Conservation (phyloP, 192 early-diverging fungal species). For the Entophlyctis luteolus region DNA sequence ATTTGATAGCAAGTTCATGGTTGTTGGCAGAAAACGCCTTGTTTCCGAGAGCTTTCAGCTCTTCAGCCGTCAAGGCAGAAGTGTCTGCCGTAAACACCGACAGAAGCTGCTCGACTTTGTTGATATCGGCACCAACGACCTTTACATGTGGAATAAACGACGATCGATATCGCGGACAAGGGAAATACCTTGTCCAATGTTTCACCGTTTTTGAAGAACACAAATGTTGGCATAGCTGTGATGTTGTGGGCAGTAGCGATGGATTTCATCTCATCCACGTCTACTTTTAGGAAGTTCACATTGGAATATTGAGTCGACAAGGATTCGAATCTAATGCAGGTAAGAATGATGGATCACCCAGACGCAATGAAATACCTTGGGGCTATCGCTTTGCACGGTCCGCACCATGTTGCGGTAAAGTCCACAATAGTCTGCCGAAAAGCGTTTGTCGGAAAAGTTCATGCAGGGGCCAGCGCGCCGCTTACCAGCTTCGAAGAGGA, state of each 20-base stretch:
- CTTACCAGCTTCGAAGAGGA: neutral
- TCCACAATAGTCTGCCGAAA: slow-evolving; percentile 63
- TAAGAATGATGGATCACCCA: no score
- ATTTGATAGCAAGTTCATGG: slow-evolving; percentile 70
- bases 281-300: slow-evolving; percentile 73
- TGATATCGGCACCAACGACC: slow-evolving; percentile 52
- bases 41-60: slow-evolving; percentile 78
- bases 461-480: neutral
- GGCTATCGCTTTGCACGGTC: slow-evolving; percentile 74
- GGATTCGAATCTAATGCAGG: slow-evolving; percentile 47
- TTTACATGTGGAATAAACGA: no score
- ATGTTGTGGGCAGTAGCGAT: slow-evolving; percentile 41
- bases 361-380: slow-evolving; percentile 34
- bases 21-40: slow-evolving; percentile 76
- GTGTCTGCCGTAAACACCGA: neutral
- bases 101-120: slow-evolving; percentile 36
- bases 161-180: neutral
- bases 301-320: slow-evolving; percentile 50
- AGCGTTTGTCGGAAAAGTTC: neutral
- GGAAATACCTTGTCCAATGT: slow-evolving; percentile 35
- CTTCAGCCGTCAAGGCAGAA: slow-evolving; percentile 47
- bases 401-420: slow-evolving; percentile 73
- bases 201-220: slow-evolving; percentile 49
- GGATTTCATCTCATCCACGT: slow-evolving; percentile 66
- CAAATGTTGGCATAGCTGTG: slow-evolving; percentile 72